Base-by-base conservation (phyloP, 2,329 filamentous ascomycete species). In the Septoria linicola region DNA sequence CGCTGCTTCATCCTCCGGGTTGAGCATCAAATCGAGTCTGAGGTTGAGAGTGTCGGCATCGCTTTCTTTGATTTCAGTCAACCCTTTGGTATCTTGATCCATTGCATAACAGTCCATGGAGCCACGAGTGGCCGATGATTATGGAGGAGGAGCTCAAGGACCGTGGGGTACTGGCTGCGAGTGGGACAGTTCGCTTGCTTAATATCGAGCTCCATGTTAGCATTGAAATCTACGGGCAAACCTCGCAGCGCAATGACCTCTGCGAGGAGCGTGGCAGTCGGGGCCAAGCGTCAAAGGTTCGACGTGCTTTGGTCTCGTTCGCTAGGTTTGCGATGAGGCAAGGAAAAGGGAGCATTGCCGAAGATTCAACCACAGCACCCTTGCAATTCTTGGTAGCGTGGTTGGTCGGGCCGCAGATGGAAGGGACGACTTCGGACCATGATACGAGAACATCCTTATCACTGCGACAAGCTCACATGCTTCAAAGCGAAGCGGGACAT, bases 1-100 rank as follows among this genome's bases (percentile, higher is more conserved):
- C 5, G 53, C 53, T 7, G 53, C 53, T 36, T 55, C 53, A 36
- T 55, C 53, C 30, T 55, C 41, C 3, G 44, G 21, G 16, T 41
- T 51, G 13, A 51, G 21, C 8, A 51, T 23, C 13, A 42, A 8
- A 23, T 47, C 41, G 11, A 48, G 36, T n/a, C 44, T 20, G 13
- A 48, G 25, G 13, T 48, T 30, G 17, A 48, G 13, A 11, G 36
- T 36, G 14, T 48, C 44, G 36, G 36, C 35, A 20, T 48, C 44
- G 44, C 16, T 19, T 25, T 48, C 44, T 31, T 27, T 37, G 36
- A 48, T 16, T 40, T 32, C 17, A 8, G 44, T 48, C 11, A 48
- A 39, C 14, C 20, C 36, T 34, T 48, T 48, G 35, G 44, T 48
- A 23, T 48, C 44, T n/a, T 16, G 20, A 35, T 48, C 21, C 44